Percentiles rank a stretch among this genome's conserved stretches.
phyloP scores from a whole-genome alignment of 2,329 filamentous ascomycete genomes.

The Trichoderma aggressivum region DNA sequence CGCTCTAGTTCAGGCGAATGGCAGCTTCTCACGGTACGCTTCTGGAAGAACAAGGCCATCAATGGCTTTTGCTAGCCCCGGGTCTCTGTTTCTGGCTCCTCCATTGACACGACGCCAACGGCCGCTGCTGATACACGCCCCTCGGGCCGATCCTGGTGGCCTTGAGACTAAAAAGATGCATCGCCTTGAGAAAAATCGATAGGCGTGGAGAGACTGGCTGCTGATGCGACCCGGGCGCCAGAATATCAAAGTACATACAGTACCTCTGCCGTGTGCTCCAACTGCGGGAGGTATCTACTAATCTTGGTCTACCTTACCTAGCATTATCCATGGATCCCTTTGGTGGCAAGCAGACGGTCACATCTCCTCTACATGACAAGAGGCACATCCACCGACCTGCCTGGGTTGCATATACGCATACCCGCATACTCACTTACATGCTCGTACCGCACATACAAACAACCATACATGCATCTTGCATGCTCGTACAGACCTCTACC shows the following conservation, averaged over 20 bases:
- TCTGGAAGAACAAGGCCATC: conserved; percentile 1
- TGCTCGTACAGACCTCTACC: conserved; percentile 11
- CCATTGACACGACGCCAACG: conserved; percentile 4
- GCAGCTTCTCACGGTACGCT: neutral
- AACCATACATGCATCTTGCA: conserved; percentile 12
- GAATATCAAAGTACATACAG: neutral
- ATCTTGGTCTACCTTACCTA: too few species aligned
- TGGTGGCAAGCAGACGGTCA: neutral
- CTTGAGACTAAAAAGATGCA: neutral
- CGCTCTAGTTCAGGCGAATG: conserved; percentile 1
- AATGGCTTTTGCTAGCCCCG: neutral
- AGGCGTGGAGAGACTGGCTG: neutral
- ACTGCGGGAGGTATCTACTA: too few species aligned
- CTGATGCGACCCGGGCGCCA: neutral
- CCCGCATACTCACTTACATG: conserved; percentile 8
- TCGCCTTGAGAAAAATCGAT: neutral
- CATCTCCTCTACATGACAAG: conserved; percentile 1
- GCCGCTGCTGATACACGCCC: conserved; percentile 6
- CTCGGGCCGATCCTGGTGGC: conserved; percentile 15
- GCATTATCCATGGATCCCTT: too few species aligned
- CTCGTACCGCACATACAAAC: conserved; percentile 4
- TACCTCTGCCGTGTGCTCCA: neutral
- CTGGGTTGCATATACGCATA: conserved; percentile 7
- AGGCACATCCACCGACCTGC: neutral
- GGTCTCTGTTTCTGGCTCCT: neutral